Conservation (phyloP, 306 rosid species). For the Lathyrus sativus region DNA sequence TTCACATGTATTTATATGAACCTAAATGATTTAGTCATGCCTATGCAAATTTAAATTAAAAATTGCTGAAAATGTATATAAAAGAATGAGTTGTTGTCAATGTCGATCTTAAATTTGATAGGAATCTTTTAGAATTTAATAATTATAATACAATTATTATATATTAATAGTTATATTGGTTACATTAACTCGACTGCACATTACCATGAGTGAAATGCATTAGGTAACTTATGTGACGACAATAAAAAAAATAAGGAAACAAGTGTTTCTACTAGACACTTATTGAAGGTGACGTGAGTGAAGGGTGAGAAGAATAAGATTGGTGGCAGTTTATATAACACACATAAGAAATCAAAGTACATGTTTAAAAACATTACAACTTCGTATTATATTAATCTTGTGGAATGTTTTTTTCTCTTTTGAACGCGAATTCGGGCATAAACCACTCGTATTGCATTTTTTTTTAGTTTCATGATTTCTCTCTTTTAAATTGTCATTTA, state of each 20-base stretch:
- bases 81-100: no score
- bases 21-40: no score
- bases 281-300: slow-evolving; percentile 45
- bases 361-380: background rate
- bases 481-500: background rate
- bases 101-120: no score
- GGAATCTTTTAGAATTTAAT: no score
- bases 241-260: slow-evolving; percentile 16
- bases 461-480: background rate
- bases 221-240: slow-evolving; percentile 30
- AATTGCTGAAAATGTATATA: no score
- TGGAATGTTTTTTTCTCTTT: background rate
- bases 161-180: no score
- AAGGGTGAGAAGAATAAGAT: background rate
- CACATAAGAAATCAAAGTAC: background rate
- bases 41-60: no score
- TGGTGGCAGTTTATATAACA: slow-evolving; percentile 30
- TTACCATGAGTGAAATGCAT: slow-evolving; percentile 9
- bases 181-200: background rate
- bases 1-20: no score
- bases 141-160: no score
- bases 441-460: background rate
- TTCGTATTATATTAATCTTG: background rate
- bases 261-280: slow-evolving; percentile 44
- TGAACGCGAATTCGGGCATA: background rate